Base-by-base conservation (phyloP, 1,284 basidiomycete genomes). In the Neonothopanus nambi region DNA sequence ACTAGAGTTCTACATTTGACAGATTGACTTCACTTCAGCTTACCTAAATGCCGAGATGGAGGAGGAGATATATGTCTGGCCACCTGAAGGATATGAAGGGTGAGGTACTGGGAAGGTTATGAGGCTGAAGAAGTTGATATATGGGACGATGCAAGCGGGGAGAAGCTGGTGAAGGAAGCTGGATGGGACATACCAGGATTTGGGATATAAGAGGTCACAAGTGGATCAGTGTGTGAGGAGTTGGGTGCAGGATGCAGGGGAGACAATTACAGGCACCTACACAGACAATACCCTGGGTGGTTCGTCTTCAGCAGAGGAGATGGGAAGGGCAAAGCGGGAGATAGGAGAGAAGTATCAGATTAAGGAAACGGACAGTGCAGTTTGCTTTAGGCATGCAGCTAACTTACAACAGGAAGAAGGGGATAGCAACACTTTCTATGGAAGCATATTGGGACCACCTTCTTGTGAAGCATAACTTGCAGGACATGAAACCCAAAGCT, bases 111-210 rank as follows among this genome's bases (percentile, higher is more conserved):
- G 57, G 26, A 54, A 55, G 37, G 62, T 65, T 1, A 59, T 54
- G 20, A 26, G 49, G 2, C 47, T 66, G 8, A 51, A 60, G 9
- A 61, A 58, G 38, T 59, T 63, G 0, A 30, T 70, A 1, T 69
- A 70, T 48, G 63, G 68, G 2, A 64, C 61, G 20, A 65, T 66
- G 58, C 63, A 67, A 28, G 63, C 62, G 0, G 65, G 62, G 11
- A 51, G 59, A 17, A 55, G 59, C 17, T 70, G 65, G 67, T 50
- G 55, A 26, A 35, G 61, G n/a, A 59, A 57, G 8, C 45, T 70
- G 2, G 41, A 59, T 11, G 8, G 28, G 1, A 33, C 39, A 2
- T 59, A 59, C 44, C 17, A 21, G 2, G 44, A 56, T 8, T 47
- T 63, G 1, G 58, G 59, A 4, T 64, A 63, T 59, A 13, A 26